phyloP scores from a whole-genome alignment of 176 grass and related monocot genomes.

The Dendrocalamus sinicus region DNA sequence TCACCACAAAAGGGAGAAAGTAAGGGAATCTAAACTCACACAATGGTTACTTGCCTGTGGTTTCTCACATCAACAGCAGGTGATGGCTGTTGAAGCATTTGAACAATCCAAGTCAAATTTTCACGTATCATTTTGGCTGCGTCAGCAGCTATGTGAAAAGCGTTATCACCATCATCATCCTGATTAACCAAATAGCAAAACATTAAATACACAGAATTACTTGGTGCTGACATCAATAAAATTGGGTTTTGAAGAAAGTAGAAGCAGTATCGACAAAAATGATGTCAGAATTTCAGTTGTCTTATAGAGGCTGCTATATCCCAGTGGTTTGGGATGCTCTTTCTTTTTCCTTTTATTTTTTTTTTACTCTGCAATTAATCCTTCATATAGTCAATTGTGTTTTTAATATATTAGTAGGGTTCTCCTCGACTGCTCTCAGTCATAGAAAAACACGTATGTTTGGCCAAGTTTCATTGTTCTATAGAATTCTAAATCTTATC shows the following conservation, averaged over 20 bases:
- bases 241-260: slow-evolving; percentile 9
- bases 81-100: slow-evolving; percentile 82
- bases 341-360: background rate
- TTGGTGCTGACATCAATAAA: slow-evolving; percentile 3
- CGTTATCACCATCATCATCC: slow-evolving; percentile 98
- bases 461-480: slow-evolving; percentile 6
- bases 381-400: slow-evolving; percentile 10
- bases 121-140: slow-evolving; percentile 99
- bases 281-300: background rate
- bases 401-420: background rate
- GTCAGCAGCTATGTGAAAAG: slow-evolving; percentile 98
- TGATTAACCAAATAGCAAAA: slow-evolving; percentile 57
- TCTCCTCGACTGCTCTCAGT: background rate
- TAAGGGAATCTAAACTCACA: background rate
- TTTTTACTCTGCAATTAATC: slow-evolving; percentile 3
- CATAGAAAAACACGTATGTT: background rate
- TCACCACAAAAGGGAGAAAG: slow-evolving; percentile 34
- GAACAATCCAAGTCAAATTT: slow-evolving; percentile 90
- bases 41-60: slow-evolving; percentile 70
- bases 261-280: background rate
- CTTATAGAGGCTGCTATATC: slow-evolving; percentile 16
- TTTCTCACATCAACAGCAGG: slow-evolving; percentile 95
- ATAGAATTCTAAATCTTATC: background rate
- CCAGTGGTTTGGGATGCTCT: slow-evolving; percentile 14
- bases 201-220: slow-evolving; percentile 35